phyloP scores from a whole-genome alignment of 148 eudicot species.

The Cornus controversa region DNA sequence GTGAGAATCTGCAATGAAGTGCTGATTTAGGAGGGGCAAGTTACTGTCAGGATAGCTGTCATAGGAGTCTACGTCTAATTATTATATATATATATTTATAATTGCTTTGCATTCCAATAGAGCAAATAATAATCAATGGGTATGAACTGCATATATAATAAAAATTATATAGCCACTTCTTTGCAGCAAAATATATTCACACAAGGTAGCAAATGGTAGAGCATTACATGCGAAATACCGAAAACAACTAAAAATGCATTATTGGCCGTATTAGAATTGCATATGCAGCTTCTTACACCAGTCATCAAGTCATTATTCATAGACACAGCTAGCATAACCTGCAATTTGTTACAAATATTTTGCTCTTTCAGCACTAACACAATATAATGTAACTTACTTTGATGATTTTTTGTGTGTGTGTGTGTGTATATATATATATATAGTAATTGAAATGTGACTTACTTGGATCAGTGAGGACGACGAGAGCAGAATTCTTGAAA shows the following conservation, averaged over 20 bases:
- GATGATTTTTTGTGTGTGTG: too few species aligned
- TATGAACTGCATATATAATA: too few species aligned
- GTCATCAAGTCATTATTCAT: constrained; percentile 19
- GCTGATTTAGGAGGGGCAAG: too few species aligned
- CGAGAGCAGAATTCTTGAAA: constrained; percentile 58
- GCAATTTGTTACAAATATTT: constrained; percentile 6
- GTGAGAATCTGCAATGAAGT: too few species aligned
- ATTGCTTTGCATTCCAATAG: neutral
- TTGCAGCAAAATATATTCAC: neutral
- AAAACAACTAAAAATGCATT: neutral
- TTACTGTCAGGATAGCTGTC: too few species aligned
- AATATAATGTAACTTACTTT: too few species aligned
- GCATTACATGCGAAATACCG: neutral
- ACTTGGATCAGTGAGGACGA: constrained; percentile 70
- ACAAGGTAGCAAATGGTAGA: neutral
- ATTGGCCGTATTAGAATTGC: neutral
- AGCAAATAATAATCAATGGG: neutral
- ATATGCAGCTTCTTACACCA: neutral
- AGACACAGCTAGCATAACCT: constrained; percentile 54
- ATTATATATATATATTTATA: too few species aligned
- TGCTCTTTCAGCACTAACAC: neutral
- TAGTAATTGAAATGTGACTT: constrained; percentile 22
- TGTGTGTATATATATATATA: too few species aligned
- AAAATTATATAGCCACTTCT: neutral
- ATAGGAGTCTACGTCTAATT: too few species aligned